phyloP scores from a whole-genome alignment of 78 protist genomes.

The Capsaspora owczarzaki region DNA sequence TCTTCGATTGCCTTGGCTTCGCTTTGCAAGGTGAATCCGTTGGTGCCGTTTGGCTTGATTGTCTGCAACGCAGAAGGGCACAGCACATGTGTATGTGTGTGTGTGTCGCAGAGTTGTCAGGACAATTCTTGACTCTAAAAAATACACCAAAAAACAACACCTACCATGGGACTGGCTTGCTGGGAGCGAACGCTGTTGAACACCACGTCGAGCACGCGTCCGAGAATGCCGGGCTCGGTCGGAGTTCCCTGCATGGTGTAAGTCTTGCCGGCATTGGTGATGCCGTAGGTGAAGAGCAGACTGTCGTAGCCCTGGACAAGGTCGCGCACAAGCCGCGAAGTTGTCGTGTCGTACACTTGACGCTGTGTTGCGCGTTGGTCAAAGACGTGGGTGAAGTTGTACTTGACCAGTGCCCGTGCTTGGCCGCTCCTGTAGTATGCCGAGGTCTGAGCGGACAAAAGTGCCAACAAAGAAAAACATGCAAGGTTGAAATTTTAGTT shows the following conservation, averaged over 20 bases:
- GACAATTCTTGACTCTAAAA: no score
- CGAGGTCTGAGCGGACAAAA: no score
- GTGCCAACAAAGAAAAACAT: no score
- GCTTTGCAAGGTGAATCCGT: neutral
- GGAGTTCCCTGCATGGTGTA: slow-evolving; percentile 49
- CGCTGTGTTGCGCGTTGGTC: neutral
- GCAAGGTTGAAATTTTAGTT: no score
- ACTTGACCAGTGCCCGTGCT: no score
- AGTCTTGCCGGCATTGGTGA: slow-evolving; percentile 50
- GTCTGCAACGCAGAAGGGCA: no score
- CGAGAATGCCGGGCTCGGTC: neutral
- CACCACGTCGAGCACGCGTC: slow-evolving; percentile 1
- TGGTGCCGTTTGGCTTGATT: neutral
- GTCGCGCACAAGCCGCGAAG: slow-evolving; percentile 33
- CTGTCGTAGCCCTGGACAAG: slow-evolving; percentile 34
- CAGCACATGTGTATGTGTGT: no score
- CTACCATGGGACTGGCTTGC: no score
- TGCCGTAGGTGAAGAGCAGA: slow-evolving; percentile 43
- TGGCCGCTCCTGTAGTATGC: no score
- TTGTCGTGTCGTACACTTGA: neutral
- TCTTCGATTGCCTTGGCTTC: neutral
- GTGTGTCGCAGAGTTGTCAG: no score
- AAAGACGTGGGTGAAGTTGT: neutral
- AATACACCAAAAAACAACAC: no score
- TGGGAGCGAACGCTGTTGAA: slow-evolving; percentile 3